Base-by-base conservation (phyloP, 2,329 filamentous ascomycete genomes). In the Ascochyta koolunga region DNA sequence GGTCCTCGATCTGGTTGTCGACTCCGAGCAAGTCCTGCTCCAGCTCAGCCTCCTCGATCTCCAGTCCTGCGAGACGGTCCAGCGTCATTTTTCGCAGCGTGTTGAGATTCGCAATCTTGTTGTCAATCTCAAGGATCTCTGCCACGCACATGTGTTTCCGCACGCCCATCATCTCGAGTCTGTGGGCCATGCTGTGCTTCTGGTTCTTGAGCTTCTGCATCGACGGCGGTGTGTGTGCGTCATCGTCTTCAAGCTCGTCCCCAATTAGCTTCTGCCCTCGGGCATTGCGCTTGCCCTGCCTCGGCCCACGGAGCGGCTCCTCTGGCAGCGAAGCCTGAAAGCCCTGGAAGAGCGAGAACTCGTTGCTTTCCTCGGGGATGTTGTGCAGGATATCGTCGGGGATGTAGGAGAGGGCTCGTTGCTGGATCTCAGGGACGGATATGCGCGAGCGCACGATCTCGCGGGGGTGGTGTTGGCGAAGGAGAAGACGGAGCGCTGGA, bases 131-230 rank as follows among this genome's bases (percentile, higher is more conserved):
- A 56, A 87, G 86, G 54, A 99, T 98, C 76, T 99, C 95, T 59
- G 91, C 90, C 68, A 91, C 95, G 64, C 93, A 93, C 93, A 99
- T 97, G 70, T 95, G 96, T 77, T 99, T 99, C 55, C 95, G 86
- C 58, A 98, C 86, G 3, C 89, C 85, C 78, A 98, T 86, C 85
- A 97, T 90, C 70, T 98, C 92, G 64, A 99, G 80, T 62, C 91
- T 86, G 74, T 96, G 92, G 78, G 89, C 88, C 78, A 97, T 83
- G 48, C 84, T 81, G 37, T 89, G 84, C 73, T 90, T 90, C 64
- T 96, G 91, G 71, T 88, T 90, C 74, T 89, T 91, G 61, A 98
- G 77, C 63, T 87, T 88, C 40, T 82, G 82, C 68, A 96, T 79
- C 22, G 87, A 83, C 31, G 90, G 86, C 16, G 89, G 86, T 19